Evolutionary conservation across 345 rosid species (phyloP), one percentile per base, ranked within the genome.

Genomic region (Populus tremula): DNA sequence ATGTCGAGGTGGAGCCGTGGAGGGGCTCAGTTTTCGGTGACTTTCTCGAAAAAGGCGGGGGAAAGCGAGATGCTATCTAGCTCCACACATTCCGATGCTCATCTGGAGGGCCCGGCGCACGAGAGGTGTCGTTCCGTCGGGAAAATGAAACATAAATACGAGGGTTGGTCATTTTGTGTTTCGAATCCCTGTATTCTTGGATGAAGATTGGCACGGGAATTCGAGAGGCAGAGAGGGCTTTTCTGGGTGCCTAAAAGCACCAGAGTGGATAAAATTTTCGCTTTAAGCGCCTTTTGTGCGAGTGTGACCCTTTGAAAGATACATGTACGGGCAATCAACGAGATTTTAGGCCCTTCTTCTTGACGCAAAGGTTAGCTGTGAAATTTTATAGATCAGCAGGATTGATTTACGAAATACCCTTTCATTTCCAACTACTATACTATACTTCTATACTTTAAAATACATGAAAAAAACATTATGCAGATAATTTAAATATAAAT

Each of bases 31-130:
- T 50, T 31, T 27, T 5, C 0, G 14, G 27, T 6, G 43, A 12
- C 65, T 53, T 71, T 71, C 74, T 71, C 65, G 74, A 50, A 71
- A 71, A 71, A 71, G 41, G 63, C 23, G n/a, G 23, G 16, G 13
- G 72, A 70, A 33, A 66, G 45, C 70, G 20, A 43, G 72, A 72
- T 74, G 59, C 69, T 27, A 69, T 25, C 23, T 6, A 25, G 41
- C 31, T 6, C 47, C 56, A 53, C 43, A 2, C 49, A 53, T 14
- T 6, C 33, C 75, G 65, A 71, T 71, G 8, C 74, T 31, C 27
- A 35, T n/a, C 1, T 45, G 77, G 77, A 33, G 77, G 77, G 36
- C 61, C 70, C 38, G 9, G 66, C 17, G 1, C 7, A 56, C n/a
- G 27, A 23, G 53, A 2, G 38, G 6, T 54, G 53, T 67, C 25